Conservation (phyloP, 345 rosid species). For the Salix purpurea region DNA sequence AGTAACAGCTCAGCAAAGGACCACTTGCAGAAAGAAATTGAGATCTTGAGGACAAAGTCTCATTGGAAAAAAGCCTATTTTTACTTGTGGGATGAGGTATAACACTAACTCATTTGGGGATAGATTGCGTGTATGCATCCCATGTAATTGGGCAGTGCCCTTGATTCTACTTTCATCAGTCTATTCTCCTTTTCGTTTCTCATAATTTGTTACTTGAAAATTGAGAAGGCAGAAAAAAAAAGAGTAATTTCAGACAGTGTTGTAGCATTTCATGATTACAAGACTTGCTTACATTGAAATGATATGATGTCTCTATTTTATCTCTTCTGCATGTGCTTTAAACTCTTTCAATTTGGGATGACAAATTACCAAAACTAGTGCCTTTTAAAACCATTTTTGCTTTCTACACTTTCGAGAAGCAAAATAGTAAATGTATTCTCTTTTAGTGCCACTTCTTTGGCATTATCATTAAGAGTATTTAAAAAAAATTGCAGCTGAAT, state of each 20-base stretch:
- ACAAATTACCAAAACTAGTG: background rate
- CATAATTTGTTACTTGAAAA: background rate
- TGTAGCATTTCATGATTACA: constrained; percentile 1
- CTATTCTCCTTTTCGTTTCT: background rate
- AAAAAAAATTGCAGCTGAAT: background rate
- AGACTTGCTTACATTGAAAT: constrained; percentile 1
- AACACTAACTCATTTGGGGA: background rate
- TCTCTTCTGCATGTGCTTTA: background rate
- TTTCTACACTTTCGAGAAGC: background rate
- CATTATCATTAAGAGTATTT: background rate
- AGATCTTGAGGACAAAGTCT: constrained; percentile 72
- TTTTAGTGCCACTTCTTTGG: background rate
- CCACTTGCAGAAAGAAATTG: constrained; percentile 82
- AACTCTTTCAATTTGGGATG: background rate
- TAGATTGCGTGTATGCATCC: background rate
- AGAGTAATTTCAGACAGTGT: background rate
- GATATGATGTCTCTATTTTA: background rate
- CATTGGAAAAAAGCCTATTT: constrained; percentile 98
- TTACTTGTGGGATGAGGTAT: constrained; percentile 97
- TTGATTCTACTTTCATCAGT: background rate
- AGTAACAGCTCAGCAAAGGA: constrained; percentile 59
- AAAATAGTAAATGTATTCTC: background rate
- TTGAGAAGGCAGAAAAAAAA: background rate
- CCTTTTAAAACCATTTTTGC: background rate
- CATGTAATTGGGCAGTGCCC: background rate